Evolutionary conservation across 208 protist genomes (phyloP), one percentile per base, ranked within the genome.

Genomic region (Perkinsela sp.): DNA sequence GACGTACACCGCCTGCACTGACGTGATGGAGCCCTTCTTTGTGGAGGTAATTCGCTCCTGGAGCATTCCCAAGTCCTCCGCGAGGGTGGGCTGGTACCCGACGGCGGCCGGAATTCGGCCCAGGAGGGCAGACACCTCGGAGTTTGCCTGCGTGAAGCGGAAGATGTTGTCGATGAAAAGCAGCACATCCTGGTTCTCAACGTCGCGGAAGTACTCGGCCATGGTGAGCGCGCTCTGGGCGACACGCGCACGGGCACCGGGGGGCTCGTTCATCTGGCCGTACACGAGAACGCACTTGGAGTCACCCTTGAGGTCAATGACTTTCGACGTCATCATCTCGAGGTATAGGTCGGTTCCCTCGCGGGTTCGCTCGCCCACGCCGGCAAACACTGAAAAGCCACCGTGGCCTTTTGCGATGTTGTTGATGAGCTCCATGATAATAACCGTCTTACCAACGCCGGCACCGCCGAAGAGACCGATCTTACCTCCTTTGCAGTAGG

Each of bases 131-230:
- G 94, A 97, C 85, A 97, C 93, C 81, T 97, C 94, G 31, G 94
- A 95, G 85, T 95, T 92, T 66, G 93, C 94, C 88, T 97, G 94
- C 31, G 94, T 97, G 82, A 97, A 98, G 69, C 95, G 86, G 92
- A 98, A 98, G 80, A 98, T 97, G 89, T 97, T 98, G 82, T 98
- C 95, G 75, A 98, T 94, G 84, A 98, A 98, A 48, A 98, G 85
- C 28, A 98, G 83, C 82, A 98, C 95, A 78, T 98, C 94, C 84
- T 97, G 94, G 68, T 90, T 91, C 76, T 95, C 88, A 67, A 88
- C 86, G 75, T 98, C 95, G 86, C 95, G 91, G 90, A 98, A 97
- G 78, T 97, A 98, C 83, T 98, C 95, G 32, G 95, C 90, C 70
- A 97, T 90, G 57, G 95, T 94, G 67, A 98, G 78, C 71, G 90